A percentile compares a stretch with the other conserved stretches of the same genome.
Evolutionary conservation across 768 basidiomycete species (phyloP).

Genomic region (Leccinum uliginosum): DNA sequence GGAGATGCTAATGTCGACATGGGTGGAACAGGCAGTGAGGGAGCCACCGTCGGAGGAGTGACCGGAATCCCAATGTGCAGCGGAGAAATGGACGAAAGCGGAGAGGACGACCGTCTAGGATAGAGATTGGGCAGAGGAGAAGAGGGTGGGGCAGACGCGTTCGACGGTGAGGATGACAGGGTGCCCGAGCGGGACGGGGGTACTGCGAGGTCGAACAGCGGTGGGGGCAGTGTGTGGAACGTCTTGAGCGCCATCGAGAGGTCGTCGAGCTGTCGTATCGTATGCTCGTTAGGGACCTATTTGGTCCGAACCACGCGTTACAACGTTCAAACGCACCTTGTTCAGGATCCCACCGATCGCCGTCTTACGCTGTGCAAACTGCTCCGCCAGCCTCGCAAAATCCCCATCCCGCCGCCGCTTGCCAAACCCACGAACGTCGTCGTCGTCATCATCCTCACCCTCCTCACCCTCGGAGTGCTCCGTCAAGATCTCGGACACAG

Average conservation of each 20-base stretch:
- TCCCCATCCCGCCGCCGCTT: slow-evolving; percentile 58
- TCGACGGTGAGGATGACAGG: slow-evolving; percentile 24
- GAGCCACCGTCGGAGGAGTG: background rate
- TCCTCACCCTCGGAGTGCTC: slow-evolving; percentile 33
- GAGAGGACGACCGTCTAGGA: slow-evolving; percentile 1
- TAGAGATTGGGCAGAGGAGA: slow-evolving; percentile 7
- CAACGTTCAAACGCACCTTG: slow-evolving; percentile 43
- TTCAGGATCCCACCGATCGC: slow-evolving; percentile 69
- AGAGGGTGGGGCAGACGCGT: slow-evolving; percentile 16
- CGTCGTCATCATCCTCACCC: slow-evolving; percentile 32
- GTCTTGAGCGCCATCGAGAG: slow-evolving; percentile 35
- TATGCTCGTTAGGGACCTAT: background rate
- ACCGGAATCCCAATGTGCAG: slow-evolving; percentile 1
- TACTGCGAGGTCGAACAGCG: slow-evolving; percentile 33
- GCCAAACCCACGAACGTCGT: slow-evolving; percentile 49
- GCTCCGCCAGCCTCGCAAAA: slow-evolving; percentile 61
- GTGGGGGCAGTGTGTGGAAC: slow-evolving; percentile 43
- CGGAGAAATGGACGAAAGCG: slow-evolving; percentile 5
- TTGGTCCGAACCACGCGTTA: background rate
- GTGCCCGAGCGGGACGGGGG: slow-evolving; percentile 27
- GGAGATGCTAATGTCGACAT: slow-evolving; percentile 17
- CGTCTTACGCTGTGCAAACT: slow-evolving; percentile 66
- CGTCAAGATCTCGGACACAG: slow-evolving; percentile 21
- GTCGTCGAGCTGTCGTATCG: slow-evolving; percentile 23
- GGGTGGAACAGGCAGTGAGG: slow-evolving; percentile 18